These are phyloP conservation scores for Nakazawaea molendinolei DNA, from an alignment of 805 yeast species.

Conservation along the genomic window DNA sequence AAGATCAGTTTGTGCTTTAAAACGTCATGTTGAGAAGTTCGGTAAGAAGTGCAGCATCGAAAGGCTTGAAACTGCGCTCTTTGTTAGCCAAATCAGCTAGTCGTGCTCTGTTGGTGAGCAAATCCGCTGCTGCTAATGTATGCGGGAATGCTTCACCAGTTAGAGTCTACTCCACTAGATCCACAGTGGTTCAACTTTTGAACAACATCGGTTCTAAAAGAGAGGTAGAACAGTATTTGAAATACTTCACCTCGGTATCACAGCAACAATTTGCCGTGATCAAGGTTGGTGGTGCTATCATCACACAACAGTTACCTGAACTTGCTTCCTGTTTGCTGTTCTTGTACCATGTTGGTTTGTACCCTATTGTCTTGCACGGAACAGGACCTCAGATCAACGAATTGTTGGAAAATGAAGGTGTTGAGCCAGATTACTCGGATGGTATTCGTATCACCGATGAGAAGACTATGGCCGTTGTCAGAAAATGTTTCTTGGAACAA, in stretches of 20 bases:
- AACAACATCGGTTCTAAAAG: constrained; percentile 96
- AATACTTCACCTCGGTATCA: constrained; percentile 92
- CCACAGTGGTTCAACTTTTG: constrained; percentile 90
- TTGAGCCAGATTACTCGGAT: constrained; percentile 92
- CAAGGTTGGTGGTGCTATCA: constrained; percentile 98
- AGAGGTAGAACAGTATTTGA: constrained; percentile 96
- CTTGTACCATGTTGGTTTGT: constrained; percentile 93
- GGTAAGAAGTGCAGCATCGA: not conserved
- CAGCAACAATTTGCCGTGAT: constrained; percentile 98
- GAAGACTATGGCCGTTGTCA: constrained; percentile 91
- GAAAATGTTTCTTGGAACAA: constrained; percentile 92
- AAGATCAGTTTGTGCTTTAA: not conserved
- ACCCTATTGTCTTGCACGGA: constrained; percentile 95
- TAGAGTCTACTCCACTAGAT: constrained; percentile 60
- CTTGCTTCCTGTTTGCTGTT: constrained; percentile 94
- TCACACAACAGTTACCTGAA: constrained; percentile 89
- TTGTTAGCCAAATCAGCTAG: constrained; percentile 4
- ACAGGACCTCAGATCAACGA: constrained; percentile 99
- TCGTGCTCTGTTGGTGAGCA: constrained; percentile 1
- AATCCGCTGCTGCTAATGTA: not conserved
- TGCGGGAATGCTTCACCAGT: constrained; percentile 1
- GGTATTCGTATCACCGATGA: constrained; percentile 96
- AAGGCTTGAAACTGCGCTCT: not conserved
- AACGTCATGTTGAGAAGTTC: constrained; percentile 1
- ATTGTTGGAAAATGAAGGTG: constrained; percentile 85